Base-by-base conservation (phyloP, 1,284 basidiomycete species). In the Sanghuangporus weigelae region DNA sequence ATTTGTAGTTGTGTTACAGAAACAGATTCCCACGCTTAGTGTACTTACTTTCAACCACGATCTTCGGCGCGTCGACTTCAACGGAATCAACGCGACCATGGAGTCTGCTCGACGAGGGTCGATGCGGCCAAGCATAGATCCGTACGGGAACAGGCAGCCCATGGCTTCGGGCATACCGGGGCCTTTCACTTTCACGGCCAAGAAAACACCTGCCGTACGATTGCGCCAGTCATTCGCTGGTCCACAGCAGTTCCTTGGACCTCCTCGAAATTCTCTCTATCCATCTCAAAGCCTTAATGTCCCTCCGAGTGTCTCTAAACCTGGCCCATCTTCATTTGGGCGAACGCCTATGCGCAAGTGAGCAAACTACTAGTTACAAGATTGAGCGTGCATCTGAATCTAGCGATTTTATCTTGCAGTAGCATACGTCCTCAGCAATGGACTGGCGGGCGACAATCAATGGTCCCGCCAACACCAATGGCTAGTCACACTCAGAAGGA, bases 321-420 rank as follows among this genome's bases (percentile, higher is more conserved):
- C 80, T 8, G 84, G 74, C 55, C 72, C 67, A 4, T 69, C 71
- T 0, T 65, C 77, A 57, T 86, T 83, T 73, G 90, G 89, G 0
- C 78, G 85, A 63, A 94, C 91, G n/a, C 91, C 92, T 4, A 75
- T 89, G 68, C 83, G 83, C 57, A 83, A 80, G 90, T 90, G 71
- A 75, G 85, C 76, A 14, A 57, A 36, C 57, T 53, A 56, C n/a
- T 31, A 38, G 53, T 38, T 12, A 35, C 3, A 38, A 10, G 26
- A 31, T 31, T 31, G 35, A 16, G 16, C 35, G 53, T 66, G 35
- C 35, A 50, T 58, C 51, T 35, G 48, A 48, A 62, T 48, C 46
- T 53, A 57, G 49, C 19, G 31, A 26, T 53, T 36, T 49, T 3
- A 31, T 16, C 14, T 12, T 69, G 70, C 73, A 85, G 83, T 71